Percentiles rank a stretch among this genome's conserved stretches.
Conservation (phyloP, 345 rosid genomes). For the Moricandia moricandioides region DNA sequence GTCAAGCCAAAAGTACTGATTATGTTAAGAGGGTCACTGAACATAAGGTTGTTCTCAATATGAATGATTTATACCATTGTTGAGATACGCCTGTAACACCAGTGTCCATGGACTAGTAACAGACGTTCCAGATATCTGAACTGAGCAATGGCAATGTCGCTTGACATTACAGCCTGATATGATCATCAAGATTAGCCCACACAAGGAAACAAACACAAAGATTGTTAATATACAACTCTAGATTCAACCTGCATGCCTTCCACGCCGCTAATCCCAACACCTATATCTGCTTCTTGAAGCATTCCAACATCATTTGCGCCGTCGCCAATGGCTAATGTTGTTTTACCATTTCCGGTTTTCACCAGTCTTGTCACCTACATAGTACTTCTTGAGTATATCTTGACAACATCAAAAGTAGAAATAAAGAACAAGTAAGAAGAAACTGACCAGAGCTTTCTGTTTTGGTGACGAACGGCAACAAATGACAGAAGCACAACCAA, state of each 20-base stretch:
- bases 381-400: conserved; percentile 12
- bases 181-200: too few relatives aligned
- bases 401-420: not conserved
- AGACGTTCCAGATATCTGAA: conserved; percentile 80
- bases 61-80: conserved; percentile 47
- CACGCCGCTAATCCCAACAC: conserved; percentile 91
- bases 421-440: not conserved
- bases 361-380: conserved; percentile 87
- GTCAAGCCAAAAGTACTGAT: not conserved
- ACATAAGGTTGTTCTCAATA: not conserved
- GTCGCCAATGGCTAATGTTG: conserved; percentile 90
- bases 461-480: conserved; percentile 97
- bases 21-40: not conserved
- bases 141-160: conserved; percentile 93
- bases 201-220: too few relatives aligned
- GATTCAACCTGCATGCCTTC: conserved; percentile 78
- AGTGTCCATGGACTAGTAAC: conserved; percentile 95
- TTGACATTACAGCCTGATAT: conserved; percentile 81
- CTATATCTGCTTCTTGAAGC: conserved; percentile 99
- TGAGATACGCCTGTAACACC: conserved; percentile 92
- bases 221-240: too few relatives aligned
- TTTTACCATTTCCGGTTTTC: conserved; percentile 72
- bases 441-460: conserved; percentile 90
- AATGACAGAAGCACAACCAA: conserved; percentile 87
- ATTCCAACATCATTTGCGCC: conserved; percentile 99